Percentiles rank a stretch among this genome's conserved stretches.
Evolutionary conservation across 371 early-diverging fungal genomes (phyloP).

Genomic region (Choanephora cucurbitarum): DNA sequence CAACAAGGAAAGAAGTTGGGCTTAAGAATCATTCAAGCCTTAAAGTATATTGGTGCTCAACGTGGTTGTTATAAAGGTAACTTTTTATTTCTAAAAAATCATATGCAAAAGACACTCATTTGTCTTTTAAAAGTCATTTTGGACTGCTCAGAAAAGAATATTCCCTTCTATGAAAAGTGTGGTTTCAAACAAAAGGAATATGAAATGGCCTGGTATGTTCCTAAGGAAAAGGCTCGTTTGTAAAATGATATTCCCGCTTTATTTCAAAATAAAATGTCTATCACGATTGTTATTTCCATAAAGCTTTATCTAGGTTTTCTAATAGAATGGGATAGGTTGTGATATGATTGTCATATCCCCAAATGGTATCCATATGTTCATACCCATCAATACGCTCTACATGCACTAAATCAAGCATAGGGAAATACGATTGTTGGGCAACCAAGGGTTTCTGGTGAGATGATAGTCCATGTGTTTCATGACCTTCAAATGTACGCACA

Average conservation of each 20-base stretch:
- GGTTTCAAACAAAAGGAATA: conserved; percentile 52
- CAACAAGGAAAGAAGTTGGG: conserved; percentile 93
- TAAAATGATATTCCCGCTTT: conserved; percentile 13
- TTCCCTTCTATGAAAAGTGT: conserved; percentile 58
- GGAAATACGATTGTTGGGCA: conserved; percentile 9
- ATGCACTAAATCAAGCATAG: conserved; percentile 46
- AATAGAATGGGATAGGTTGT: conserved; percentile 43
- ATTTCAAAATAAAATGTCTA: neutral
- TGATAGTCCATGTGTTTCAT: conserved; percentile 26
- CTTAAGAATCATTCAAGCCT: conserved; percentile 70
- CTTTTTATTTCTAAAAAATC: too few relatives aligned
- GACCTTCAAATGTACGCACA: conserved; percentile 39
- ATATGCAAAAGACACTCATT: too few relatives aligned
- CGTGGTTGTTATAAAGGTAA: conserved; percentile 72
- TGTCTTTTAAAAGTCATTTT: too few relatives aligned
- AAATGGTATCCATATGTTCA: conserved; percentile 65
- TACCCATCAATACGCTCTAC: conserved; percentile 53
- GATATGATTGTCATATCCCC: conserved; percentile 43
- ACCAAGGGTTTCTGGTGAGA: conserved; percentile 2
- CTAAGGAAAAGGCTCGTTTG: conserved; percentile 37
- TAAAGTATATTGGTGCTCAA: conserved; percentile 64
- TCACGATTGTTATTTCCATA: conserved; percentile 26
- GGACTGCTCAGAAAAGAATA: conserved; percentile 55
- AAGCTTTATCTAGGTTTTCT: conserved; percentile 17
- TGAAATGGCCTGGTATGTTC: conserved; percentile 60